Evolutionary conservation across 139 green algal genomes (phyloP).

Genomic region (Diplosphaera chodatii): DNA sequence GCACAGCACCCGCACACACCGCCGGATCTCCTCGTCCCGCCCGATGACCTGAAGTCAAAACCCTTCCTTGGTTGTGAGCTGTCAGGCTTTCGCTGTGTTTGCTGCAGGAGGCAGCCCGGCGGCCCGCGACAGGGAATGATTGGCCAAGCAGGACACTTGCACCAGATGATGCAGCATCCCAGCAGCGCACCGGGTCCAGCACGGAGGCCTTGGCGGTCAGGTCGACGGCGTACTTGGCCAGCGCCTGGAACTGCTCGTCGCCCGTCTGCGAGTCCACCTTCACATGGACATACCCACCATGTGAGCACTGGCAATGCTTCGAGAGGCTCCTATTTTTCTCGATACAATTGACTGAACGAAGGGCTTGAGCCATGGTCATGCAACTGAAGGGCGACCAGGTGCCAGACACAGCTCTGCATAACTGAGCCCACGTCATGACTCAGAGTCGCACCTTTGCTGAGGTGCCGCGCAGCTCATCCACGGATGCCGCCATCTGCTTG

Average conservation of each 20-base stretch:
- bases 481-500: not conserved
- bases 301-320: not conserved
- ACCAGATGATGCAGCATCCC: too few species aligned
- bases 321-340: too few species aligned
- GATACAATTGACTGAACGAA: too few species aligned
- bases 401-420: too few species aligned
- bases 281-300: too few species aligned
- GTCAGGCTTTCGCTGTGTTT: too few species aligned
- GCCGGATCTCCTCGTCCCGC: slow-evolving; percentile 65
- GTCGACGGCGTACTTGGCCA: slow-evolving; percentile 87
- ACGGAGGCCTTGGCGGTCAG: slow-evolving; percentile 81
- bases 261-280: slow-evolving; percentile 38
- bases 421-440: too few species aligned
- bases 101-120: too few species aligned
- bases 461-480: slow-evolving; percentile 1
- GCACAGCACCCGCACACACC: slow-evolving; percentile 82
- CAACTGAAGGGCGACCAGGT: too few species aligned
- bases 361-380: too few species aligned
- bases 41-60: slow-evolving; percentile 13
- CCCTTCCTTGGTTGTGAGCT: slow-evolving; percentile 43
- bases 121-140: too few species aligned
- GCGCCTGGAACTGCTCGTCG: slow-evolving; percentile 81
- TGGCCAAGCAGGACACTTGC: too few species aligned
- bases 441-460: not conserved
- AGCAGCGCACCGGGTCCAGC: slow-evolving; percentile 86